Evolutionary conservation across 768 basidiomycete genomes (phyloP), one percentile per base, ranked within the genome.

Genomic region (Suillus subluteus): DNA sequence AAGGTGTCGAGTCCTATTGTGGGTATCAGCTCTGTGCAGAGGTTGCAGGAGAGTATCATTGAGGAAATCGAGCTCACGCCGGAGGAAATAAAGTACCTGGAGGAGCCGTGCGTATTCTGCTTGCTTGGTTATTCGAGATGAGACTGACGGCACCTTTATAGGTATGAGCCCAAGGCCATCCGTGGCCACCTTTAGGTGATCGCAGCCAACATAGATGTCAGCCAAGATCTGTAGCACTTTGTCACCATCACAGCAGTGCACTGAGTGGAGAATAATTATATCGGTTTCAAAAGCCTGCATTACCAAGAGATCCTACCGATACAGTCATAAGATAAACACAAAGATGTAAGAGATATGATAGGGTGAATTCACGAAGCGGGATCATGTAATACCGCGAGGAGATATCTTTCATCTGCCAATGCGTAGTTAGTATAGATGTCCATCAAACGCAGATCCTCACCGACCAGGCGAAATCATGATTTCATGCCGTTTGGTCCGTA

Each of bases 381-480:
- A 75, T 93, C 92, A 68, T 94, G 91, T 43, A 94, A 79, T n/a
- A 94, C 91, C 3, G 93, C 94, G 37, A 96, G 83, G 21, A 96
- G 79, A 79, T 90, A 95, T 71, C 87, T 84, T 64, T 91, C 90
- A 73, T 94, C 94, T 95, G 66, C 1, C 11, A 37, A 30, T 40
- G 48, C 9, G n/a, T 8, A 0, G 23, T 70, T 55, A 66, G 52
- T 11, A n/a, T 6, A 44, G 4, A 23, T 30, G 21, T 41, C 48
- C 59, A 4, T 52, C 9, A 13, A 50, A 61, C 7, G 23, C 4
- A n/a, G 16, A 43, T 30, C 41, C 30, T 54, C 61, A 79, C 90
- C 37, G 63, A 94, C 96, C 92, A 65, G 96, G 96, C 3, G 96
- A 94, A 67, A 98, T 95, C 91, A 98, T 92, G 65, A 98, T 82